A percentile compares a stretch with the other conserved stretches of the same genome.
Evolutionary conservation across 129 eudicot genomes (phyloP).

Genomic region (Flaveria brownii): DNA sequence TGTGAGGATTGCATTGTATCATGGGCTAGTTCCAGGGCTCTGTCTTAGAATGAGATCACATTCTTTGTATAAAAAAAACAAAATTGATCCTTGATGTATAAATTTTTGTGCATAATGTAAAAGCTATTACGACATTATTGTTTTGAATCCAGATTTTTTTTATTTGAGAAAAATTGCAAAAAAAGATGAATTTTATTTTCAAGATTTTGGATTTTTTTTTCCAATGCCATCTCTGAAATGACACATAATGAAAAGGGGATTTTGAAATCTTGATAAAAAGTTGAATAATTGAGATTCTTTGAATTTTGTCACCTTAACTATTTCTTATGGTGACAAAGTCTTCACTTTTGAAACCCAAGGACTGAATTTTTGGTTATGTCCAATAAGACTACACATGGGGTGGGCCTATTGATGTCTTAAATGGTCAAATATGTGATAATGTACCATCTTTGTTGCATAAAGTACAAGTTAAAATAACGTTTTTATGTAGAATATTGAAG

Average conservation of each 20-base stretch:
- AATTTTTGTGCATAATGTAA: neutral
- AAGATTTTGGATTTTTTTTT: neutral
- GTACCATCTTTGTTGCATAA: conserved; percentile 20
- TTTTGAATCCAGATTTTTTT: neutral
- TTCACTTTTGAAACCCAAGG: conserved; percentile 21
- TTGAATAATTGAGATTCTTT: conserved; percentile 36
- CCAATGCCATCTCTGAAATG: conserved; percentile 16
- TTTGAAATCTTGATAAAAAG: conserved; percentile 28
- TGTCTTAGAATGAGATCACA: no score
- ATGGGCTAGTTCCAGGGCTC: no score
- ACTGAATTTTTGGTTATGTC: conserved; percentile 39
- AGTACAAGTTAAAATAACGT: conserved; percentile 8
- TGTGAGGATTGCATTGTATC: no score
- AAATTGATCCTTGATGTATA: neutral
- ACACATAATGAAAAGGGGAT: conserved; percentile 22
- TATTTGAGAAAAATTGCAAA: no score
- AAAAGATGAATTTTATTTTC: no score
- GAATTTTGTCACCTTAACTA: conserved; percentile 37
- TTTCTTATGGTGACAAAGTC: conserved; percentile 34
- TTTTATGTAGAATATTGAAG: neutral
- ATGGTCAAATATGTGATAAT: conserved; percentile 32
- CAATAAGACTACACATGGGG: conserved; percentile 40
- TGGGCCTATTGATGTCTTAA: conserved; percentile 22
- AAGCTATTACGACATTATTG: neutral
- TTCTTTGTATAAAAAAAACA: neutral